Conservation (phyloP, 2,329 filamentous ascomycete species). For the Cordyceps cateniannulata region DNA sequence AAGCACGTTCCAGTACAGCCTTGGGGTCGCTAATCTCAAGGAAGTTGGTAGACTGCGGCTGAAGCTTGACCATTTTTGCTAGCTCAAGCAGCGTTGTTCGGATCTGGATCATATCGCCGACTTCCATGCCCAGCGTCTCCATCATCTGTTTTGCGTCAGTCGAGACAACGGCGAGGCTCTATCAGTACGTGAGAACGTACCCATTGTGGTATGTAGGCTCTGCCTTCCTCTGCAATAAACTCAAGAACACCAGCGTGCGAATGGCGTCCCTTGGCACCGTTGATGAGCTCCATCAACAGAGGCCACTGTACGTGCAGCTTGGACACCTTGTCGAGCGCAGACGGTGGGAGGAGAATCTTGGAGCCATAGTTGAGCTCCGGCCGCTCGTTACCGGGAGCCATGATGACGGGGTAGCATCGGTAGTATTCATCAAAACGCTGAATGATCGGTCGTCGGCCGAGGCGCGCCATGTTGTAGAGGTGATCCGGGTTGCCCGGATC, state of each 20-base stretch:
- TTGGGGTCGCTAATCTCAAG: constrained; percentile 97
- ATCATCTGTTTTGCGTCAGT: constrained; percentile 61
- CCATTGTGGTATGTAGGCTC: constrained; percentile 95
- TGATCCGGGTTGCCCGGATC: constrained; percentile 42
- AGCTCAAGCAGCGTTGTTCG: constrained; percentile 90
- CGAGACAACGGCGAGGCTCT: background rate
- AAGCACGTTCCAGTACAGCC: constrained; percentile 92
- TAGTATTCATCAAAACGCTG: constrained; percentile 98
- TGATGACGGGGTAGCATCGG: constrained; percentile 89
- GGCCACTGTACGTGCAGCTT: constrained; percentile 95
- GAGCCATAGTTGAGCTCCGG: constrained; percentile 91
- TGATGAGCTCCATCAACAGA: constrained; percentile 92
- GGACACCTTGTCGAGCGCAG: constrained; percentile 93
- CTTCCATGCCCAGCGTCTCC: constrained; percentile 82
- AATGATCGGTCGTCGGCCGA: constrained; percentile 41
- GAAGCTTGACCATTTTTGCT: constrained; percentile 89
- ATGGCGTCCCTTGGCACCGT: constrained; percentile 70
- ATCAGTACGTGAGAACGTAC: constrained; percentile 41
- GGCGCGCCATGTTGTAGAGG: constrained; percentile 42
- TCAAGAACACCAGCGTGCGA: constrained; percentile 94
- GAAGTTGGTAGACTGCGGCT: constrained; percentile 88
- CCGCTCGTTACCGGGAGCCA: constrained; percentile 86
- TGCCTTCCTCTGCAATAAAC: constrained; percentile 95
- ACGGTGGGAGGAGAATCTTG: constrained; percentile 96
- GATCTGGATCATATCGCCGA: constrained; percentile 89